A percentile compares a stretch with the other conserved stretches of the same genome.
phyloP scores from a whole-genome alignment of 1,284 basidiomycete genomes.

The Moesziomyces antarcticus region DNA sequence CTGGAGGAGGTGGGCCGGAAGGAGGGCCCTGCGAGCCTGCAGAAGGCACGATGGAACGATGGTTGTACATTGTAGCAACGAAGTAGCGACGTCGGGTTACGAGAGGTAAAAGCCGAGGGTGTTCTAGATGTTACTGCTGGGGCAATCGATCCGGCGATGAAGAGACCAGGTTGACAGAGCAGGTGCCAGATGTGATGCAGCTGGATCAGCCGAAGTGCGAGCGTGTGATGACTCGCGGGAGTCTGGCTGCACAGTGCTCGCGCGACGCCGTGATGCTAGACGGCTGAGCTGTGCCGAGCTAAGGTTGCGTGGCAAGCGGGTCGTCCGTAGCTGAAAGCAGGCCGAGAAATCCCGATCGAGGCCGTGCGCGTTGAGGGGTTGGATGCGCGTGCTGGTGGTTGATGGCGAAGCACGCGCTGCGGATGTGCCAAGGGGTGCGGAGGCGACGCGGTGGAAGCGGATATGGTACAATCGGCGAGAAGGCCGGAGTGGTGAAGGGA shows the following conservation, averaged over 20 bases:
- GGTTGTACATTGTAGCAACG: constrained; percentile 40
- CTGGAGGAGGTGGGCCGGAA: constrained; percentile 39
- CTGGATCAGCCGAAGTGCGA: no score
- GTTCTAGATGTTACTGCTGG: no score
- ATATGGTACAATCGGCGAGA: neutral
- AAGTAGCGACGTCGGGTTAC: neutral
- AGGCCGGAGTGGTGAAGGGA: neutral
- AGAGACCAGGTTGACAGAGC: no score
- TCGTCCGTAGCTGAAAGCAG: neutral
- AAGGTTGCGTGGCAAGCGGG: neutral
- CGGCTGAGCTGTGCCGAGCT: neutral
- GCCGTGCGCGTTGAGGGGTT: neutral
- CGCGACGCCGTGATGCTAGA: no score
- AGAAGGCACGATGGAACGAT: constrained; percentile 46
- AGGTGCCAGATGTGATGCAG: no score
- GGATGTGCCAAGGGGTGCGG: neutral
- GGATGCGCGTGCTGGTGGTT: neutral
- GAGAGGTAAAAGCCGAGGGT: no score
- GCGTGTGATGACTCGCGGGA: no score
- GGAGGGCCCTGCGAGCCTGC: constrained; percentile 41
- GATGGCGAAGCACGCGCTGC: neutral
- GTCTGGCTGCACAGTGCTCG: no score
- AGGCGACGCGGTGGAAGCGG: neutral
- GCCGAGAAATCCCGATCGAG: neutral
- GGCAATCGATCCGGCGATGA: no score